phyloP scores from a whole-genome alignment of 225 moss, liverwort and hornwort genomes.

The Climacium dendroides region DNA sequence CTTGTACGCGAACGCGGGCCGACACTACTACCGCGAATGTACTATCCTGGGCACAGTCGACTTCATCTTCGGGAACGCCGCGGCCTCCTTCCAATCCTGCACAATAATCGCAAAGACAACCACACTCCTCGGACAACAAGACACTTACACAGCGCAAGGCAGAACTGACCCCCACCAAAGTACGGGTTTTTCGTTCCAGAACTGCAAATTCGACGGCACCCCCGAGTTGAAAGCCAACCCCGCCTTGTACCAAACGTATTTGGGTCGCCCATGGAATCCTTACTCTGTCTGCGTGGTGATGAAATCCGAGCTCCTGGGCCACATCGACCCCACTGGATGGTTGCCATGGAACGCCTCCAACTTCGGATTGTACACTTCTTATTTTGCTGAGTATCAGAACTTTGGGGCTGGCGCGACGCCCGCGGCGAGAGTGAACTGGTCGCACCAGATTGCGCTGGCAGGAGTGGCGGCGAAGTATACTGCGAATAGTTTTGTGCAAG shows the following conservation, averaged over 20 bases:
- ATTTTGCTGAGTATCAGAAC: slow-evolving; percentile 44
- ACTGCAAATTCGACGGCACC: slow-evolving; percentile 38
- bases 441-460: slow-evolving; percentile 11
- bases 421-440: slow-evolving; percentile 27
- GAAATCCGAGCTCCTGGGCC: slow-evolving; percentile 11
- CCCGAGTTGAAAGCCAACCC: background rate
- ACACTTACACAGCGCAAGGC: slow-evolving; percentile 55
- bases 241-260: background rate
- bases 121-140: background rate
- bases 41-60: slow-evolving; percentile 41
- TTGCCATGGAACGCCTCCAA: slow-evolving; percentile 16
- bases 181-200: slow-evolving; percentile 65
- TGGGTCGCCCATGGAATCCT: slow-evolving; percentile 61
- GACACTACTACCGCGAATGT: slow-evolving; percentile 49
- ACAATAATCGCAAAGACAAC: slow-evolving; percentile 12
- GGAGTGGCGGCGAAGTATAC: slow-evolving; percentile 1
- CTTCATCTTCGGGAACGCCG: slow-evolving; percentile 53
- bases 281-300: slow-evolving; percentile 39
- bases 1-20: slow-evolving; percentile 27
- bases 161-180: slow-evolving; percentile 50
- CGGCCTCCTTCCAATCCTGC: slow-evolving; percentile 34
- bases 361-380: slow-evolving; percentile 39
- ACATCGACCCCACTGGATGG: slow-evolving; percentile 43
- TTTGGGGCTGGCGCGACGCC: slow-evolving; percentile 11
- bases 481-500: slow-evolving; percentile 16